phyloP scores from a whole-genome alignment of 2,329 filamentous ascomycete genomes.

The Nannizziopsis arthrosporioides region DNA sequence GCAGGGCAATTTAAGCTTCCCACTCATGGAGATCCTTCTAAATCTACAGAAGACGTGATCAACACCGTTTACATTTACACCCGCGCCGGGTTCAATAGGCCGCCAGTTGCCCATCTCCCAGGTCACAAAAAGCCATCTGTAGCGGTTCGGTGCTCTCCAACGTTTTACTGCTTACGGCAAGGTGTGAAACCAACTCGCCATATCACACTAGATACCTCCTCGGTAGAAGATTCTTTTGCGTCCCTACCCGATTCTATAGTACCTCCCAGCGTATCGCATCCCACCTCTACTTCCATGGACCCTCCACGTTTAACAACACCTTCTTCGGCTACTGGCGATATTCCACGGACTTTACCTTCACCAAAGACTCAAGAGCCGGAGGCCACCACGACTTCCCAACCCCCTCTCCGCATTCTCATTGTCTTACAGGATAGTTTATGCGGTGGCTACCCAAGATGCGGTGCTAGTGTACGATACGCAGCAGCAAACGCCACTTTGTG shows the following conservation, averaged over 20 bases:
- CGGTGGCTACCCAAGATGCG: constrained; percentile 91
- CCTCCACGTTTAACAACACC: constrained; percentile 55
- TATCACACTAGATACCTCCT: constrained; percentile 90
- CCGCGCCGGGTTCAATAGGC: constrained; percentile 88
- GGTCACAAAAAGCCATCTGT: constrained; percentile 98
- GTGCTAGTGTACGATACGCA: constrained; percentile 95
- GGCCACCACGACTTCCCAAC: constrained; percentile 41
- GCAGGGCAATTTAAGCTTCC: constrained; percentile 89
- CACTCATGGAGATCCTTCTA: constrained; percentile 56
- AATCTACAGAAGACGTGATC: constrained; percentile 70
- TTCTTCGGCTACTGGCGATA: constrained; percentile 36
- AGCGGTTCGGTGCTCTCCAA: constrained; percentile 83
- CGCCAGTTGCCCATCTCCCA: constrained; percentile 84
- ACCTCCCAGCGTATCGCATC: constrained; percentile 40
- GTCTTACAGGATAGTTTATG: constrained; percentile 89
- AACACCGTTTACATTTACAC: constrained; percentile 99
- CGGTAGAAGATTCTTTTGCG: constrained; percentile 69
- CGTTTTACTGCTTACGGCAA: constrained; percentile 72
- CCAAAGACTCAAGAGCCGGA: constrained; percentile 42
- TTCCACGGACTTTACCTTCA: constrained; percentile 43
- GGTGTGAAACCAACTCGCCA: constrained; percentile 60
- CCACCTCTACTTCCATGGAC: constrained; percentile 57
- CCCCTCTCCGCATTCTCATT: constrained; percentile 61
- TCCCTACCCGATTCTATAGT: constrained; percentile 72
- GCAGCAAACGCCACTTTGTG: constrained; percentile 81